Base-by-base conservation (phyloP, 176 grass and related monocot genomes). In the Eleusine indica region DNA sequence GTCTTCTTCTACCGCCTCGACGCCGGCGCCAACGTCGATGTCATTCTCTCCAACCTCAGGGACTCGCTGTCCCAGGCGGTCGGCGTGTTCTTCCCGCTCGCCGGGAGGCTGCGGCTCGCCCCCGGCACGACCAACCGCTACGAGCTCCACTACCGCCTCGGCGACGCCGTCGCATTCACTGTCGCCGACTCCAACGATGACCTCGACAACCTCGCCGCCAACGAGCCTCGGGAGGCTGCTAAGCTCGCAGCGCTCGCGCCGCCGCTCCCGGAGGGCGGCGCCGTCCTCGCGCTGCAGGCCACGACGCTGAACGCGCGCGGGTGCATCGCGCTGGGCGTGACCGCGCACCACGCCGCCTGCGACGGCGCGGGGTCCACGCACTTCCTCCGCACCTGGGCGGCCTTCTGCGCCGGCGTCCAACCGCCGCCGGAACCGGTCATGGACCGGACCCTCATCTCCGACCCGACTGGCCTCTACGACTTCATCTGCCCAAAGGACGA, bases 401-500 rank as follows among this genome's bases (percentile, higher is more conserved):
- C 57, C 32, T 35, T 35, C 32, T 35, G 32, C 32, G 32, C 32
- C 32, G 32, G 32, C 32, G 0, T 0, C 2, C 1, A 35, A 35
- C 12, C 30, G 29, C 63, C 28, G 0, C 58, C 25, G 2, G 29
- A 3, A 3, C 29, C 63, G 0, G 63, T 66, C 29, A 66, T 66
- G 29, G 63, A 66, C 63, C 63, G 63, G 29, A 37, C 29, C 3
- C 29, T 66, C 13, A 7, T 66, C 63, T 2, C 63, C 1, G 63
- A 66, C 4, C 29, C 29, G 29, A 16, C 1, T 1, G 63, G 63
- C 12, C 29, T 66, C 4, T 35, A 66, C 29, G 63, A 66, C 14
- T 1, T 17, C 63, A 3, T 16, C 29, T 35, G 0, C 29, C 12
- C 4, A 6, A 0, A 0, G 1, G 12, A 1, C 29, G 0, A 32